A percentile compares a stretch with the other conserved stretches of the same genome.
Conservation (phyloP, 257 asterid species). For the Phtheirospermum japonicum region DNA sequence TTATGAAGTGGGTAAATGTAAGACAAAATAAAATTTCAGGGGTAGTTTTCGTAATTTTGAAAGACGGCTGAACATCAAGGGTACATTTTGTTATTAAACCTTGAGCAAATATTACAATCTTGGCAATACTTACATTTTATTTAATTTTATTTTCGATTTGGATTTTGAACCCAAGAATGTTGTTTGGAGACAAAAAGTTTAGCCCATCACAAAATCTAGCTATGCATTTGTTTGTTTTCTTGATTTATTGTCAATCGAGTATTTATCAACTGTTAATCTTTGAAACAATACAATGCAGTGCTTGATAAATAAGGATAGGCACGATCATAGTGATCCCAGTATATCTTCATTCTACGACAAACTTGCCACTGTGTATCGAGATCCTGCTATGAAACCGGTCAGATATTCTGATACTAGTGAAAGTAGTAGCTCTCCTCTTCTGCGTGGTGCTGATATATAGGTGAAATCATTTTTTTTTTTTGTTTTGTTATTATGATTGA, state of each 20-base stretch:
- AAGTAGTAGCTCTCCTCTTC: constrained; percentile 61
- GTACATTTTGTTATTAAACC: not conserved
- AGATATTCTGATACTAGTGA: constrained; percentile 36
- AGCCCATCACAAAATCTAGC: not conserved
- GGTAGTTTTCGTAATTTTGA: not conserved
- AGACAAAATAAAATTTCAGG: not conserved
- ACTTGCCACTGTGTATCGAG: constrained; percentile 64
- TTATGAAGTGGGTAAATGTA: not conserved
- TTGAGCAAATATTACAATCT: not conserved
- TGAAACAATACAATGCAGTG: constrained; percentile 55
- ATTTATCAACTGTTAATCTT: not conserved
- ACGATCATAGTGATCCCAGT: constrained; percentile 56
- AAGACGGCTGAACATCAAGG: too few relatives aligned
- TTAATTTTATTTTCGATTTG: not conserved
- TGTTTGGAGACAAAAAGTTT: not conserved
- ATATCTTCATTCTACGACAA: constrained; percentile 50
- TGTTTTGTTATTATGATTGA: not conserved
- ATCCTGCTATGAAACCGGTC: constrained; percentile 58
- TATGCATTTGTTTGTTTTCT: not conserved
- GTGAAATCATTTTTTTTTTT: constrained; percentile 23
- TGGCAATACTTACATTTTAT: too few relatives aligned
- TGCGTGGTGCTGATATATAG: constrained; percentile 30
- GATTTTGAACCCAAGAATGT: not conserved
- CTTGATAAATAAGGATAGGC: constrained; percentile 70
- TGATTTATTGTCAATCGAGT: not conserved